These are phyloP conservation scores for Epichloe typhina DNA, from an alignment of 2,329 filamentous ascomycete species.

Conservation along the genomic window DNA sequence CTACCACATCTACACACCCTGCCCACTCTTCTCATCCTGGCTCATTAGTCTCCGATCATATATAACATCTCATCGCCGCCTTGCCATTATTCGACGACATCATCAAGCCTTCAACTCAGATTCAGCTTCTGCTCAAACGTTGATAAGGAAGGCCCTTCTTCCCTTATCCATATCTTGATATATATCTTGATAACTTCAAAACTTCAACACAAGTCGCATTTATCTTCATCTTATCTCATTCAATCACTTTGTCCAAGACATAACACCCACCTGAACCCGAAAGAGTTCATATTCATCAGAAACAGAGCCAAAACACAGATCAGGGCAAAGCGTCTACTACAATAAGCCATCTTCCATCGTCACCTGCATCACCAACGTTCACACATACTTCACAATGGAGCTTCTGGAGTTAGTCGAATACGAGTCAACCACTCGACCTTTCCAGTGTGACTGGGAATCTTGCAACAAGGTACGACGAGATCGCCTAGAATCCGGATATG, in stretches of 20 bases:
- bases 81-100: constrained; percentile 1
- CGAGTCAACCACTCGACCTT: constrained; percentile 48
- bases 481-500: not conserved
- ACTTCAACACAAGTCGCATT: not conserved
- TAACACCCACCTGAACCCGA: not conserved
- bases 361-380: not conserved
- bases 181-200: not conserved
- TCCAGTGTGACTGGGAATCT: constrained; percentile 49
- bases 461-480: constrained; percentile 43
- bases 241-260: not conserved
- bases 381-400: constrained; percentile 32
- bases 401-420: constrained; percentile 52
- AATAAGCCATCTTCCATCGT: not conserved
- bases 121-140: not conserved
- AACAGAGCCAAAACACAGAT: not conserved
- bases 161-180: not conserved
- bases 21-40: constrained; percentile 4
- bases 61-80: constrained; percentile 8
- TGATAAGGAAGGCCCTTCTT: not conserved
- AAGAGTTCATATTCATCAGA: not conserved
- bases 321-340: no score
- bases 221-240: not conserved
- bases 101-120: constrained; percentile 3
- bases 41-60: constrained; percentile 7
- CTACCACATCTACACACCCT: not conserved